Percentiles rank a stretch among this genome's conserved stretches.
phyloP scores from a whole-genome alignment of 176 grass and related monocot species.

The Aegilops umbellulata region DNA sequence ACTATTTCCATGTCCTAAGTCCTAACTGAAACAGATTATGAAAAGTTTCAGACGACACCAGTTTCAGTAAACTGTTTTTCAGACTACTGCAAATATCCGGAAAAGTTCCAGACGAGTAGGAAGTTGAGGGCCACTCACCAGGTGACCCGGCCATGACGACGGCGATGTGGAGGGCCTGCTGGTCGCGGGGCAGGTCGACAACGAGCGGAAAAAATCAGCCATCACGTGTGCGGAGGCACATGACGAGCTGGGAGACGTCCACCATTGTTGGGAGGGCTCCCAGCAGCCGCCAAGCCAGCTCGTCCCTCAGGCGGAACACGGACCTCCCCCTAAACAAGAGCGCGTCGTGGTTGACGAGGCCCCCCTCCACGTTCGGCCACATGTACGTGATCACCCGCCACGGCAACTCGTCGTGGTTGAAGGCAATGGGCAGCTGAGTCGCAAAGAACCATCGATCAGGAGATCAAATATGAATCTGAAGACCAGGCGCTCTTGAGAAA shows the following conservation, averaged over 20 bases:
- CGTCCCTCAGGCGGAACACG: neutral
- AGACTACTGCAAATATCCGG: too few relatives aligned
- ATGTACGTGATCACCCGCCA: neutral
- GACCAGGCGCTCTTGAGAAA: too few relatives aligned
- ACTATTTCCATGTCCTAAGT: too few relatives aligned
- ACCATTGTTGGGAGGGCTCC: too few relatives aligned
- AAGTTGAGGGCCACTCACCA: neutral
- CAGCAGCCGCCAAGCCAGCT: neutral
- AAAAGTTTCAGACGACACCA: too few relatives aligned
- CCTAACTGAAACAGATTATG: too few relatives aligned
- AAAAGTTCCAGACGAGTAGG: too few relatives aligned
- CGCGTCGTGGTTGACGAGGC: neutral
- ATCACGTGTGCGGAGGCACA: neutral
- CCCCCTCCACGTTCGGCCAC: neutral
- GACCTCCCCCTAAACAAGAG: neutral
- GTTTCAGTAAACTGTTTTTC: neutral
- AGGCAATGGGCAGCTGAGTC: neutral
- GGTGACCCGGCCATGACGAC: neutral
- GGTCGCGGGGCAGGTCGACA: neutral
- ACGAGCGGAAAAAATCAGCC: slow-evolving; percentile 20
- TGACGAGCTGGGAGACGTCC: neutral
- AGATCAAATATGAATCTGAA: neutral
- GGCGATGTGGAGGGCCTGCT: neutral
- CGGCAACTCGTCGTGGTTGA: neutral
- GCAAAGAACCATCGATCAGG: neutral